Percentiles rank a stretch among this genome's conserved stretches.
Conservation (phyloP, 306 rosid genomes). For the Comarum palustre region DNA sequence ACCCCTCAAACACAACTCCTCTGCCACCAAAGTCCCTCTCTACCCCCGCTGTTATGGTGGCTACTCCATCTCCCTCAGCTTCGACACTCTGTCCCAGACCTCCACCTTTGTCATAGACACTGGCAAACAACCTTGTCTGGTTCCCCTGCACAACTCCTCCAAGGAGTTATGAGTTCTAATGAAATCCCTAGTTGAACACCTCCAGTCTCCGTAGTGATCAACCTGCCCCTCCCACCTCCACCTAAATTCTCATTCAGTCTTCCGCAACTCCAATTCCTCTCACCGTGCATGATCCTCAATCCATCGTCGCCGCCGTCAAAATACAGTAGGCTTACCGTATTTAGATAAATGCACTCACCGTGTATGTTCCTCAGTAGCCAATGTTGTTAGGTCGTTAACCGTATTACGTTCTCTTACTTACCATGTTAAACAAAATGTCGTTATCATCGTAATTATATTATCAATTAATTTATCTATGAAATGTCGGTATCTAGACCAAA, state of each 20-base stretch:
- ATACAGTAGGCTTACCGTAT: constrained; percentile 78
- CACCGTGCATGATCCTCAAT: constrained; percentile 25
- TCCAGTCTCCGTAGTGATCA: constrained; percentile 48
- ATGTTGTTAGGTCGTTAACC: too few species aligned
- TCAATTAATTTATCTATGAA: too few species aligned
- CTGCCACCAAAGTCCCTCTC: constrained; percentile 34
- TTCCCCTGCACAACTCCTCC: constrained; percentile 53
- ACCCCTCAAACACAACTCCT: constrained; percentile 16
- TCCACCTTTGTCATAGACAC: constrained; percentile 71
- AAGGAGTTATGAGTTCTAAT: too few species aligned
- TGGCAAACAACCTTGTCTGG: constrained; percentile 88
- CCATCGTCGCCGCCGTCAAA: constrained; percentile 49
- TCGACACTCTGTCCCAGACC: constrained; percentile 78
- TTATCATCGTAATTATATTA: too few species aligned
- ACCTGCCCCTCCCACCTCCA: constrained; percentile 46
- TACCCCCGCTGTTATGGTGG: constrained; percentile 70
- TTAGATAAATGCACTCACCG: too few species aligned
- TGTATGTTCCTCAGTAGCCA: too few species aligned
- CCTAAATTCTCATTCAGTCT: constrained; percentile 34
- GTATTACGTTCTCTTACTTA: too few species aligned
- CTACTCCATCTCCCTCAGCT: constrained; percentile 60
- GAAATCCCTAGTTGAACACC: constrained; percentile 8
- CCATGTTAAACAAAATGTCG: too few species aligned
- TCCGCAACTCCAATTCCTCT: constrained; percentile 25
- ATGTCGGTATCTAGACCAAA: too few species aligned